These are phyloP conservation scores for Endotrypanum monterogeii DNA, from an alignment of 208 protist genomes.

Conservation along the genomic window DNA sequence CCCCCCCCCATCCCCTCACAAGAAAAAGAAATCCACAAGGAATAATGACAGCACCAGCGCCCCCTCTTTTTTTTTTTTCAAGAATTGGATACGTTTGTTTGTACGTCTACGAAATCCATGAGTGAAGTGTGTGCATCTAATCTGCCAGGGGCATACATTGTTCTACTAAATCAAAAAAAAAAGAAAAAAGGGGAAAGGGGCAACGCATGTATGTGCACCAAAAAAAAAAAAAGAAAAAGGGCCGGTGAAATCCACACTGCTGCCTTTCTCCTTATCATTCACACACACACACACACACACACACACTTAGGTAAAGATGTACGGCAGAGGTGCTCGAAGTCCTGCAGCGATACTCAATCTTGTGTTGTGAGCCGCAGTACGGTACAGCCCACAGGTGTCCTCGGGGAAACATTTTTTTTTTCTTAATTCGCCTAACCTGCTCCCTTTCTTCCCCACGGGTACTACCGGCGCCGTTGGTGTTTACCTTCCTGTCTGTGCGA, in stretches of 20 bases:
- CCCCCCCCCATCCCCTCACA: no score
- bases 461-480: conserved; percentile 1
- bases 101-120: background rate
- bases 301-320: background rate
- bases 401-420: no score
- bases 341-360: background rate
- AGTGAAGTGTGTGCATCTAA: background rate
- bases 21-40: no score
- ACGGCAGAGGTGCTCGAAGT: background rate
- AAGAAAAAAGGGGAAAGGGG: background rate
- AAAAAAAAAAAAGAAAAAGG: no score
- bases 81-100: background rate
- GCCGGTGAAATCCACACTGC: no score
- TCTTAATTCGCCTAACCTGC: background rate
- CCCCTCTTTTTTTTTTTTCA: no score
- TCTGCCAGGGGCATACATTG: background rate
- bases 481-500: background rate
- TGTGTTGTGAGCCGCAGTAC: background rate
- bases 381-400: background rate
- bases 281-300: conserved; percentile 7
- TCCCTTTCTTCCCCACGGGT: background rate
- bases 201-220: no score
- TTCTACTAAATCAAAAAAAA: background rate
- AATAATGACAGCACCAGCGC: no score
- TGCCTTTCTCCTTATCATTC: no score